Evolutionary conservation across 805 yeast species (phyloP).

Genomic region (Barnettozyma sp.): DNA sequence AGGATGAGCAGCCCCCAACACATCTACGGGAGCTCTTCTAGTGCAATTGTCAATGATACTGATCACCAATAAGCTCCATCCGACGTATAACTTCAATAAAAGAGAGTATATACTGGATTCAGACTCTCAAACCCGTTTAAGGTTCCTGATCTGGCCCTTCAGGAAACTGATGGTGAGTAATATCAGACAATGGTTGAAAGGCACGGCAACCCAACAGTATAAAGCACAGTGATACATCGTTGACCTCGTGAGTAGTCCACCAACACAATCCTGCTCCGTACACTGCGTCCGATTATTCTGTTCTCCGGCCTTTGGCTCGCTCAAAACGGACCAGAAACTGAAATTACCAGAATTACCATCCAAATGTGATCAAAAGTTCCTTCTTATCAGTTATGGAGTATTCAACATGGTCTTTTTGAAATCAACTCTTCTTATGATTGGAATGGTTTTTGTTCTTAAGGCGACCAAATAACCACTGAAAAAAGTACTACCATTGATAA

Average conservation of each 20-base stretch:
- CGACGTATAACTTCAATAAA: slow-evolving; percentile 17
- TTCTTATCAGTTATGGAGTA: too few species aligned
- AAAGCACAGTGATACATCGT: too few species aligned
- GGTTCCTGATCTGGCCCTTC: slow-evolving; percentile 20
- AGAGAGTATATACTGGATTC: slow-evolving; percentile 18
- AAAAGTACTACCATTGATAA: slow-evolving; percentile 2
- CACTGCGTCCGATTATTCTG: too few species aligned
- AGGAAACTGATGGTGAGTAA: slow-evolving; percentile 7
- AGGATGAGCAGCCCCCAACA: too few species aligned
- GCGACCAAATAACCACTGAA: slow-evolving; percentile 5
- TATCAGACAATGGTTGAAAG: too few species aligned
- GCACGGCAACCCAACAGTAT: neutral
- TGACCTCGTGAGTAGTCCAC: too few species aligned
- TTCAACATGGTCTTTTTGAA: slow-evolving; percentile 17
- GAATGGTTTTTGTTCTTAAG: slow-evolving; percentile 20
- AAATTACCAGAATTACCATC: neutral
- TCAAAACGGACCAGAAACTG: too few species aligned
- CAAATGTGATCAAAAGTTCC: too few species aligned
- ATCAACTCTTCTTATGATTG: slow-evolving; percentile 11
- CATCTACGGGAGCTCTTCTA: too few species aligned
- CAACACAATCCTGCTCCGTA: too few species aligned
- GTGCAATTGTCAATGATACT: neutral
- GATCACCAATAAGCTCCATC: slow-evolving; percentile 9
- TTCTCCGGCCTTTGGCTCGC: too few species aligned
- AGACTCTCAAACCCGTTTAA: slow-evolving; percentile 10